Conservation (phyloP, 345 rosid species). For the Brassica cretica region DNA sequence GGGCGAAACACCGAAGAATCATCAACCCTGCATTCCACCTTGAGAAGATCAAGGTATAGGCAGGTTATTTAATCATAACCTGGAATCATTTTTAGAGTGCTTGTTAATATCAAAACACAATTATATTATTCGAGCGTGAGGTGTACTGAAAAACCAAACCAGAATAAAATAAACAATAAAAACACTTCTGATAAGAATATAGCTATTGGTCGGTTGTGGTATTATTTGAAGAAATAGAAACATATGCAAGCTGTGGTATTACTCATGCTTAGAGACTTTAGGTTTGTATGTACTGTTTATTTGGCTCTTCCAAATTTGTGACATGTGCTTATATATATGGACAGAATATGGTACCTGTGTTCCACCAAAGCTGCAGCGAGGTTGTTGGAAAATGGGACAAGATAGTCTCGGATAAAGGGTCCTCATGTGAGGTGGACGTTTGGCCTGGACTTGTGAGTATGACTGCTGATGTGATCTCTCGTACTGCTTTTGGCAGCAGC, state of each 20-base stretch:
- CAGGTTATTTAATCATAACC: background rate
- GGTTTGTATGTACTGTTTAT: background rate
- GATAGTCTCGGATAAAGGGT: conserved; percentile 13
- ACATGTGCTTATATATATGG: background rate
- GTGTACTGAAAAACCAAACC: no score
- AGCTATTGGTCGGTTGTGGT: no score
- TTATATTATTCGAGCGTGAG: no score
- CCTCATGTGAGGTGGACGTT: background rate
- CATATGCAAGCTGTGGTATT: no score
- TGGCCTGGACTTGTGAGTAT: background rate
- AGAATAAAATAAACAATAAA: no score
- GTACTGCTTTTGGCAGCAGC: conserved; percentile 65
- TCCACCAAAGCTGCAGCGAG: conserved; percentile 35
- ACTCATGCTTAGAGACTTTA: no score
- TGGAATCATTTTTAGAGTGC: no score
- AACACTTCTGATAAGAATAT: no score
- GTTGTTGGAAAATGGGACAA: conserved; percentile 38
- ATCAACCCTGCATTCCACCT: conserved; percentile 48
- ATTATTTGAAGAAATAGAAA: no score
- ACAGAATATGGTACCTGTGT: conserved; percentile 35
- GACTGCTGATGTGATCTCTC: conserved; percentile 26
- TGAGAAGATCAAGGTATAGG: conserved; percentile 43
- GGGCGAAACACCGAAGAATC: conserved; percentile 23
- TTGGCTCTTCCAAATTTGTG: background rate
- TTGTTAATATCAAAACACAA: no score